phyloP scores from a whole-genome alignment of 139 green algal genomes.

The Mychonastes homosphaera region DNA sequence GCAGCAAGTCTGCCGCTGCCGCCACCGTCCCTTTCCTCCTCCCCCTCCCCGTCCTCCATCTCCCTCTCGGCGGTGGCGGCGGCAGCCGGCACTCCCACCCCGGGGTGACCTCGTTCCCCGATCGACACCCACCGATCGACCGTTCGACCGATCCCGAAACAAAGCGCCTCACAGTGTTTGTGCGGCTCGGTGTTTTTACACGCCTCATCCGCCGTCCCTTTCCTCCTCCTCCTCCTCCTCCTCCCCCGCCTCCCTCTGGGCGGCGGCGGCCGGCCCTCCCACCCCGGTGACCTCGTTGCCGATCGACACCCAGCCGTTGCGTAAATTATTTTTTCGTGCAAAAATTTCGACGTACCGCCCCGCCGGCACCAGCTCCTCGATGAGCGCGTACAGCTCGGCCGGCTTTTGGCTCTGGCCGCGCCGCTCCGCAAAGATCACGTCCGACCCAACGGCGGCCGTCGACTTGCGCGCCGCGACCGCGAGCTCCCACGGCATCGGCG shows the following conservation, averaged over 20 bases:
- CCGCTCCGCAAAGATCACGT: conserved; percentile 80
- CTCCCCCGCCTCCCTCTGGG: background rate
- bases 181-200: no score
- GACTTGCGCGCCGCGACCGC: conserved; percentile 14
- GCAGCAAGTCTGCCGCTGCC: no score
- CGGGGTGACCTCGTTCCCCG: no score
- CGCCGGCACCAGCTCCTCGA: conserved; percentile 80
- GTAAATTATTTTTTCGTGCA: conserved; percentile 88
- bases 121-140: no score
- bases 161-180: no score
- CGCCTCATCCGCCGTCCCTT: background rate
- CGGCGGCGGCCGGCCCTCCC: conserved; percentile 23
- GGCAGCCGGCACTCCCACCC: no score
- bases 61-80: no score
- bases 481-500: no score
- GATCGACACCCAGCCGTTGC: conserved; percentile 82
- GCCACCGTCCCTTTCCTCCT: no score
- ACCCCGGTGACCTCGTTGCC: conserved; percentile 87
- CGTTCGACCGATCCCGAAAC: no score
- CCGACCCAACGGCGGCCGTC: conserved; percentile 42
- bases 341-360: conserved; percentile 87
- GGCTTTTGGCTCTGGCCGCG: conserved; percentile 92
- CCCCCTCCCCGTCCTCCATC: no score
- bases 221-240: background rate
- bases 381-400: conserved; percentile 90